Percentiles rank a stretch among this genome's conserved stretches.
Evolutionary conservation across 306 rosid species (phyloP).

Genomic region (Ormosia semicastrata): DNA sequence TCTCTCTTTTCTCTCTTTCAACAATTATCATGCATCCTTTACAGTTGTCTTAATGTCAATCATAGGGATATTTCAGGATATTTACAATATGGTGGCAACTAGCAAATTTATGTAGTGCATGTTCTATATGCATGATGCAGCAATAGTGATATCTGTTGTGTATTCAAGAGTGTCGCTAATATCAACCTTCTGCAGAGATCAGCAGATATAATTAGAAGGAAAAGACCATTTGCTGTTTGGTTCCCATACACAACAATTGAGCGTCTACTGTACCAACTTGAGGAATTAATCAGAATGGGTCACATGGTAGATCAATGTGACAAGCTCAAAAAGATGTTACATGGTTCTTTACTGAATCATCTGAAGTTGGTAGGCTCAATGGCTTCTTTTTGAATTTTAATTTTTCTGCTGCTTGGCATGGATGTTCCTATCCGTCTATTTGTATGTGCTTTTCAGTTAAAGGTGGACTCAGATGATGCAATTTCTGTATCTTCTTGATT

Average conservation of each 20-base stretch:
- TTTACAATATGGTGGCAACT: background rate
- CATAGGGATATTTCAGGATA: background rate
- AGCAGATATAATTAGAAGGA: constrained; percentile 65
- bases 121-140: background rate
- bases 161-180: constrained; percentile 14
- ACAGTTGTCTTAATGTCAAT: background rate
- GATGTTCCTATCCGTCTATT: background rate
- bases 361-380: constrained; percentile 56
- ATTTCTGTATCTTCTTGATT: constrained; percentile 41
- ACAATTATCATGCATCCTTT: background rate
- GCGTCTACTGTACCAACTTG: constrained; percentile 68
- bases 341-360: constrained; percentile 66
- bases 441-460: constrained; percentile 50
- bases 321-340: constrained; percentile 66
- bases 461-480: constrained; percentile 58
- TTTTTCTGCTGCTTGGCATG: background rate
- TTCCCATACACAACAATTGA: constrained; percentile 84
- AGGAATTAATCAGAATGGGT: constrained; percentile 63
- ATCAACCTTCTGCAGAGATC: constrained; percentile 61
- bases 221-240: constrained; percentile 81
- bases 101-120: background rate
- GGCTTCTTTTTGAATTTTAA: background rate
- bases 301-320: constrained; percentile 83
- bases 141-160: background rate
- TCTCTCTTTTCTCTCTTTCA: too few relatives aligned